These are phyloP conservation scores for Pyricularia sp. DNA, from an alignment of 2,329 filamentous ascomycete genomes.

Conservation along the genomic window DNA sequence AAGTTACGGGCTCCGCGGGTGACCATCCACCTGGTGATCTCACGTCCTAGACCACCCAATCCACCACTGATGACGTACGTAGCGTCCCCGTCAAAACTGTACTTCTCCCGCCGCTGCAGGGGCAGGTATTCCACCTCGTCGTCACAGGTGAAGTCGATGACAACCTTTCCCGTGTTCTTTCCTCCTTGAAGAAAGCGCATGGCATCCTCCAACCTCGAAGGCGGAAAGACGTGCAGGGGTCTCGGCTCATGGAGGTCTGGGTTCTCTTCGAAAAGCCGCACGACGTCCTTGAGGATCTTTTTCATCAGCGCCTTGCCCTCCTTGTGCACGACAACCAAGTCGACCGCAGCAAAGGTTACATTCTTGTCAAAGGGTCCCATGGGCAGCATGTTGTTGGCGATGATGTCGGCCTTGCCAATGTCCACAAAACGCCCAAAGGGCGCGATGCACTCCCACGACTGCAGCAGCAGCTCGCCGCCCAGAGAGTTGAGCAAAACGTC, in stretches of 20 bases:
- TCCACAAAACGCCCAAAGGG: conserved; percentile 7
- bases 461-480: neutral
- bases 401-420: conserved; percentile 6
- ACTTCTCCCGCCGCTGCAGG: neutral
- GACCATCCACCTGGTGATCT: conserved; percentile 23
- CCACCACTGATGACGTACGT: conserved; percentile 27
- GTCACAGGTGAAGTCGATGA: neutral
- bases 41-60: conserved; percentile 25
- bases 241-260: neutral
- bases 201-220: neutral
- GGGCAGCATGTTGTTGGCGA: too few species aligned
- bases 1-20: conserved; percentile 28
- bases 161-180: conserved; percentile 4
- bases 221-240: neutral
- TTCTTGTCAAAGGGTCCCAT: too few species aligned
- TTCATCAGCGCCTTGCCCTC: neutral
- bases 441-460: neutral
- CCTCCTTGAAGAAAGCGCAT: neutral
- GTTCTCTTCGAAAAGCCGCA: neutral
- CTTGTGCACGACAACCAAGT: neutral
- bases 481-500: neutral
- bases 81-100: neutral
- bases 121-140: neutral
- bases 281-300: neutral
- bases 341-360: too few species aligned